Evolutionary conservation across 768 basidiomycete genomes (phyloP), one percentile per base, ranked within the genome.

Genomic region (Lactarius sp.): DNA sequence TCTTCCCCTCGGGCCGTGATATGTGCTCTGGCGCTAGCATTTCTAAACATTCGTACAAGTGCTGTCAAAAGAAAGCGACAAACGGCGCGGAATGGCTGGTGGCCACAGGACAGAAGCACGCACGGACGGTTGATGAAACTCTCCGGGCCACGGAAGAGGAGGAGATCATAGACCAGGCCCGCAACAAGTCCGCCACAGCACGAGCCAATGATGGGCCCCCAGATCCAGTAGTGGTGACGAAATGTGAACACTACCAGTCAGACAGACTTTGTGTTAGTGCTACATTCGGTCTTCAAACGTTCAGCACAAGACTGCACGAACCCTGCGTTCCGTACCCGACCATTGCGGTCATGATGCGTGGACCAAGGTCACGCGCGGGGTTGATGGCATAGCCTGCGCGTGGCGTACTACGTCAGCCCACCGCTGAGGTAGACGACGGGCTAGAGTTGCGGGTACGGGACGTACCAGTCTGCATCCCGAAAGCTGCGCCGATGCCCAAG

Each of bases 341-440:
- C 83, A 88, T 87, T 3, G 86, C 79, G 0, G 85, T 87, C 70
- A 88, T 72, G 41, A 89, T 68, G 10, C 88, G 79, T 1, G 87
- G 87, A 3, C 87, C 87, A 27, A 89, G 75, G 73, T 89, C 87
- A 68, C 88, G 84, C 47, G 87, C 85, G 50, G 87, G 87, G 68
- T 88, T 88, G 57, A 88, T 73, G 5, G 85, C 83, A 66, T 78
- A 85, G 54, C 81, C 84, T 80, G 65, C 8, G 34, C 10, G 22
- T n/a, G 18, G 22, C n/a, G n/a, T 33, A 16, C 3, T 6, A 20
- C 10, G 34, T 63, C 42, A 63, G 44, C 22, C 18, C 20, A 12
- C 47, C 14, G 20, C 16, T 36, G 34, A 34, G 6, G 12, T n/a
- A 36, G 44, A 27, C 20, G 27, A 39, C 18, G 16, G 10, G 16